Conservation (phyloP, 495 filamentous ascomycete genomes). For the Tirmania nivea region DNA sequence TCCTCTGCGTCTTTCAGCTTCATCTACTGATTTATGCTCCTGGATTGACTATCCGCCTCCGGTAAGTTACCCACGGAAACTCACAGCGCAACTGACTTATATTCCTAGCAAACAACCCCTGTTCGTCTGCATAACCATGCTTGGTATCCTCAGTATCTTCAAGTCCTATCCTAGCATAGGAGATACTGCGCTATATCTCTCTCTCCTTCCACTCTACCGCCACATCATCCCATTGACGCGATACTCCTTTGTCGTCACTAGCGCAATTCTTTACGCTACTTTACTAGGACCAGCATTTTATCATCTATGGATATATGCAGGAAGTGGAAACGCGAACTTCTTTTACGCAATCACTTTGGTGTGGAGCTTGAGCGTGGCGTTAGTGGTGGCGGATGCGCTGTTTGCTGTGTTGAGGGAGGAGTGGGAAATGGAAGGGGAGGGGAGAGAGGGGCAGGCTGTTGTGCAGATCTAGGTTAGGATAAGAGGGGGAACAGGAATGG, state of each 20-base stretch:
- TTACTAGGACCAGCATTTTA: constrained; percentile 90
- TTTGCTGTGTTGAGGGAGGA: constrained; percentile 83
- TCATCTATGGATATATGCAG: constrained; percentile 94
- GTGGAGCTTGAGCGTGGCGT: constrained; percentile 72
- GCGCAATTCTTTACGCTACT: constrained; percentile 64
- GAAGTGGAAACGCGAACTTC: constrained; percentile 95
- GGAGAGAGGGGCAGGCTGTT: constrained; percentile 68
- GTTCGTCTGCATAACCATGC: constrained; percentile 56
- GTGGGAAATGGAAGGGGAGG: constrained; percentile 79
- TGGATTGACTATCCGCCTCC: constrained; percentile 57
- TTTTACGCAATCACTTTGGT: constrained; percentile 98
- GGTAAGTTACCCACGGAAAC: constrained; percentile 14
- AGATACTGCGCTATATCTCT: constrained; percentile 65
- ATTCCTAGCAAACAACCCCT: constrained; percentile 42
- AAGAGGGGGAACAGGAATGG: background rate
- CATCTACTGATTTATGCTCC: constrained; percentile 76
- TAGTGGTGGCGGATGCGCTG: constrained; percentile 55
- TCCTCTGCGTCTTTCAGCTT: constrained; percentile 93
- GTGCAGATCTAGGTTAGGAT: constrained; percentile 45
- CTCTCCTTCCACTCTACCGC: constrained; percentile 62
- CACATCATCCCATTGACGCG: constrained; percentile 92
- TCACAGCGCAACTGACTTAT: background rate
- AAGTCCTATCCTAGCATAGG: constrained; percentile 89
- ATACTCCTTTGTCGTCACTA: constrained; percentile 68
- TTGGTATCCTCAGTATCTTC: constrained; percentile 80